phyloP scores from a whole-genome alignment of 345 rosid genomes.

The Gossypium raimondii region DNA sequence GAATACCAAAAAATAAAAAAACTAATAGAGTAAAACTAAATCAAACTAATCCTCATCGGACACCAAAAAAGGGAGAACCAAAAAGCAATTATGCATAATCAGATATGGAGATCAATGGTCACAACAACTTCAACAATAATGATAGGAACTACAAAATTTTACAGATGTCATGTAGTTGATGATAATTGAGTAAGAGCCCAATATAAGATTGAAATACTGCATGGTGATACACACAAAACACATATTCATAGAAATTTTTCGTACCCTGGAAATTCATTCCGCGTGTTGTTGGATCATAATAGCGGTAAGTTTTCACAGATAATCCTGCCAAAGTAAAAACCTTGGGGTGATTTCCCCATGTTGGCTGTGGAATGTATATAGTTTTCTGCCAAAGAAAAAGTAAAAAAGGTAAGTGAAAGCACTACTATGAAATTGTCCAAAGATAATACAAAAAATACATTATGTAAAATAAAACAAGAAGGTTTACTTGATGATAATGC shows the following conservation, averaged over 20 bases:
- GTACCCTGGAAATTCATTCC: conserved; percentile 84
- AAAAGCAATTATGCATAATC: not conserved
- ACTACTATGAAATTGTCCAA: not conserved
- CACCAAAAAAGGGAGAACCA: not conserved
- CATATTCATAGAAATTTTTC: not conserved
- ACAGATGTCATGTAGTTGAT: not conserved
- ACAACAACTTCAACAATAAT: not conserved
- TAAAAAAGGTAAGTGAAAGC: conserved; percentile 9
- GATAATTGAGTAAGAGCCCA: not conserved
- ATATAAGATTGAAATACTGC: not conserved
- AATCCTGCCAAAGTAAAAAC: conserved; percentile 78
- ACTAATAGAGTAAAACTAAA: not conserved
- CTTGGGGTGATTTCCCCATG: conserved; percentile 98
- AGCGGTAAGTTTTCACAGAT: conserved; percentile 81
- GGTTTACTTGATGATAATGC: conserved; percentile 61
- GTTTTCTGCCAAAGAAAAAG: conserved; percentile 47
- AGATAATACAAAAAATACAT: not conserved
- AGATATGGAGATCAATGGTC: not conserved
- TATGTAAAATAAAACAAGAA: conserved; percentile 11
- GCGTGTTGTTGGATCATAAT: conserved; percentile 89
- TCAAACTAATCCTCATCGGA: not conserved
- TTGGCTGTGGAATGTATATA: conserved; percentile 87
- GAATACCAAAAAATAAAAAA: not conserved
- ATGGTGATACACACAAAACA: conserved; percentile 9
- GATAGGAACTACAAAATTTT: not conserved